Base-by-base conservation (phyloP, 1,284 basidiomycete species). In the Puccinia brachypodii region DNA sequence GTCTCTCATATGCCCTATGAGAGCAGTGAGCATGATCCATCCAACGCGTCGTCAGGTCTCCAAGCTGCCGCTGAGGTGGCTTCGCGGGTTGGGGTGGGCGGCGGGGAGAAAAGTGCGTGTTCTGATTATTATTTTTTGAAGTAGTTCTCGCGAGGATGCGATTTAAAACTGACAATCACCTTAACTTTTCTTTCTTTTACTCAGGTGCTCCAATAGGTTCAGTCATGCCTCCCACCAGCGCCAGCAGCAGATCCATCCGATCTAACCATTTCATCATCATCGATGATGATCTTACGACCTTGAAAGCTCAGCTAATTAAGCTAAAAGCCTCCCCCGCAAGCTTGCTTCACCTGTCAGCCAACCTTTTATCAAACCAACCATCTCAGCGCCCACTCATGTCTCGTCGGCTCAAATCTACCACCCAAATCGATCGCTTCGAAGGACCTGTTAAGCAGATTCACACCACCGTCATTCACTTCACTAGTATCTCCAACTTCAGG, bases 401-500 rank as follows among this genome's bases (percentile, higher is more conserved):
- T 73, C 78, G 58, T 36, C 68, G 66, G 14, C 22, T 72, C 25
- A 72, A 72, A 73, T 72, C 78, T 14, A 42, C 47, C 25, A 80
- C 19, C 53, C 78, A 80, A 72, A 44, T 73, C 33, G 66, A 73
- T n/a, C 53, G 68, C 14, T 69, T 47, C 56, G 69, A 69, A 38
- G 44, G 64, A 71, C 82, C 84, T 33, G 73, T 62, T 75, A 60
- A 76, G 82, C 77, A 2, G 83, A 84, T 79, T 16, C 62, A 79
- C 36, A 68, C 75, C 90, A 94, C 68, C 11, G 90, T 97, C 82
- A 89, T 98, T 42, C 93, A 98, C 86, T 97, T 96, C 85, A 95
- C 95, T 0, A 94, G 93, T 83, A 88, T 98, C 11, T 89, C 91
- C 9, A 95, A 95, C 84, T 98, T 93, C 89, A 94, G 94, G 86